Base-by-base conservation (phyloP, 2,329 filamentous ascomycete species). In the Clonostachys sp. region DNA sequence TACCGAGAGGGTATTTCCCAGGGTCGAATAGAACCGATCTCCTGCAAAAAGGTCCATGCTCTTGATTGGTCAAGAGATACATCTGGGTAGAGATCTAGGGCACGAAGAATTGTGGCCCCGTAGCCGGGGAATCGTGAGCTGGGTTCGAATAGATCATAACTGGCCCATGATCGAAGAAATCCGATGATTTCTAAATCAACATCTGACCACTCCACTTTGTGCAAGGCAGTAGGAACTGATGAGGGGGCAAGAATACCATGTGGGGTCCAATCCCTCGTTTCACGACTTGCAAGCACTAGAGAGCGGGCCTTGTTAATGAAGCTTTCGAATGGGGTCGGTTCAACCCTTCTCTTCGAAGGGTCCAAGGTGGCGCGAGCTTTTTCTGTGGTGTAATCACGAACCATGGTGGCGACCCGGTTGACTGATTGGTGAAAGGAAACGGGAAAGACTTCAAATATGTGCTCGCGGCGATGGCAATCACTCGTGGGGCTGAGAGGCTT, bases 151-250 rank as follows among this genome's bases (percentile, higher is more conserved):
- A 78, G 71, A 42, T 71, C 65, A 50, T 77, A 76, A 53, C 75
- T 75, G 17, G 80, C 72, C 81, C 86, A 91, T 41, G 81, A 74
- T 59, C 90, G 81, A 44, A 94, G 68, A 55, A 90, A 91, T 2
- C 72, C 66, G 44, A 92, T 71, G 43, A 89, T 73, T 18, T 79
- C 70, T 38, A 70, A 60, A 50, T 58, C 61, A 2, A 56, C 47
- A 17, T 58, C 52, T 1, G 57, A 56, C 66, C 66, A 70, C 10
- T 59, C 50, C 2, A 49, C 48, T 24, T 50, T 52, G 34, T 50
- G 50, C 16, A 61, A 38, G 4, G 50, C 51, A 12, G 51, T 51
- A 6, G 56, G 49, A n/a, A 55, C 58, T 14, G 52, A 42, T 6
- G 62, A 58, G 33, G 66, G 57, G 16, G 57, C 55, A 1, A 67